Evolutionary conservation across 345 rosid species (phyloP).

Genomic region (Angophora floribunda): DNA sequence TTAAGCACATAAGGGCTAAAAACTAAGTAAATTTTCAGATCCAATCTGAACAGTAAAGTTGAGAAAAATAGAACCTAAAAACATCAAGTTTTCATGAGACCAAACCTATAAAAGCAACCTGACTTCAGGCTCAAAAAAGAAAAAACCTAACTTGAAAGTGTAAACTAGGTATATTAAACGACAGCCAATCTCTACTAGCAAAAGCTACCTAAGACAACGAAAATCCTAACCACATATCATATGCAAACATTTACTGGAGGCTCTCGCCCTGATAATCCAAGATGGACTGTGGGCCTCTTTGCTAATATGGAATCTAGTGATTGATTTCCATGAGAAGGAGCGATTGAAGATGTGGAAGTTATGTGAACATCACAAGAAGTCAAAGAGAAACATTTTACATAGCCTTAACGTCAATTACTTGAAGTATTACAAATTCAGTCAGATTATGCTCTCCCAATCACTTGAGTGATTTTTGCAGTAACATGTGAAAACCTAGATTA

Average conservation of each 20-base stretch:
- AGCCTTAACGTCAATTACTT: not conserved
- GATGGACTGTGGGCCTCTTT: not conserved
- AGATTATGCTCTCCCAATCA: not conserved
- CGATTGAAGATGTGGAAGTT: not conserved
- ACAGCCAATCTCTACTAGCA: not conserved
- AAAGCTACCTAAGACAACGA: not conserved
- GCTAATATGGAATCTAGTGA: not conserved
- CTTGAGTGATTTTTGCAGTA: not conserved
- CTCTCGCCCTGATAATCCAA: not conserved
- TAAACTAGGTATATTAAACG: not conserved
- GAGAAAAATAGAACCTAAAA: not conserved
- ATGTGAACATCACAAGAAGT: not conserved
- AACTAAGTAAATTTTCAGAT: not conserved
- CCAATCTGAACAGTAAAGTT: not conserved
- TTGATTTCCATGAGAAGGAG: not conserved
- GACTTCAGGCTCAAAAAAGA: not conserved
- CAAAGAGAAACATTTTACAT: not conserved
- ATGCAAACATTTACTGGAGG: not conserved
- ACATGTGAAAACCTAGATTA: not conserved
- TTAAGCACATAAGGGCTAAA: not conserved
- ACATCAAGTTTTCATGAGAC: not conserved
- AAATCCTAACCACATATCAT: not conserved
- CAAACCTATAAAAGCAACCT: not conserved
- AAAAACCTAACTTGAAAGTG: not conserved
- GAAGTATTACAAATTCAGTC: not conserved